Conservation (phyloP, 2,329 filamentous ascomycete species). For the Keithomyces neogunnii region DNA sequence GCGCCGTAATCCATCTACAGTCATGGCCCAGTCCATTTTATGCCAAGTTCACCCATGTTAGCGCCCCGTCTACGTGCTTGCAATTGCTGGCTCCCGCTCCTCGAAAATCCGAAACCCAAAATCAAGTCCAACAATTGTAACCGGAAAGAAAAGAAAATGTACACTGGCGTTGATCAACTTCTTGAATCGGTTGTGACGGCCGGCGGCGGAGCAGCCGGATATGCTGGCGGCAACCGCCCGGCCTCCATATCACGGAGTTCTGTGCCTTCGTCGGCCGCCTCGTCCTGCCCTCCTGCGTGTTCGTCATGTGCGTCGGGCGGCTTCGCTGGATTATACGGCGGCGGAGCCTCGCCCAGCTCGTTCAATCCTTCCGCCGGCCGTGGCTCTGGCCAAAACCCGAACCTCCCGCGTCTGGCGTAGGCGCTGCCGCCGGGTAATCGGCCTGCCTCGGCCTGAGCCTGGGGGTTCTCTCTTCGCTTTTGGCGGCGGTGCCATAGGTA, state of each 20-base stretch:
- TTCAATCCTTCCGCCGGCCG: conserved; percentile 47
- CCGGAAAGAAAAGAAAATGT: neutral
- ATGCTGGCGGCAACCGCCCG: conserved; percentile 19
- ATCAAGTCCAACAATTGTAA: neutral
- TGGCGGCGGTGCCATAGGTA: conserved; percentile 8
- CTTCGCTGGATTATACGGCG: conserved; percentile 44
- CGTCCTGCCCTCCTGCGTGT: neutral
- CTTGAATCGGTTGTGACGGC: conserved; percentile 13
- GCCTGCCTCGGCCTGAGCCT: neutral
- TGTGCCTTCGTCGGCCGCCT: conserved; percentile 4
- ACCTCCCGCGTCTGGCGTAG: conserved; percentile 9
- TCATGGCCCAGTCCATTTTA: no score
- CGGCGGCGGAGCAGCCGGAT: conserved; percentile 17
- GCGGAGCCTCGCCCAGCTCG: conserved; percentile 56
- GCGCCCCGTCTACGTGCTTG: neutral
- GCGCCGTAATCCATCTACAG: no score
- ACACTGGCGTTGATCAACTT: neutral
- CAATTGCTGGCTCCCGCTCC: neutral
- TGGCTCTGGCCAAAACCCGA: conserved; percentile 16
- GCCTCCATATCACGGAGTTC: conserved; percentile 20
- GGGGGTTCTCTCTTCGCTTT: conserved; percentile 1
- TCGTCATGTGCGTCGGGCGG: conserved; percentile 6
- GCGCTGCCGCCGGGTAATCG: neutral
- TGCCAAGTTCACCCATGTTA: neutral
- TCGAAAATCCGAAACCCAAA: neutral